Conservation (phyloP, 805 yeast species). For the Sugiyamaella boreocaroliniensis region DNA sequence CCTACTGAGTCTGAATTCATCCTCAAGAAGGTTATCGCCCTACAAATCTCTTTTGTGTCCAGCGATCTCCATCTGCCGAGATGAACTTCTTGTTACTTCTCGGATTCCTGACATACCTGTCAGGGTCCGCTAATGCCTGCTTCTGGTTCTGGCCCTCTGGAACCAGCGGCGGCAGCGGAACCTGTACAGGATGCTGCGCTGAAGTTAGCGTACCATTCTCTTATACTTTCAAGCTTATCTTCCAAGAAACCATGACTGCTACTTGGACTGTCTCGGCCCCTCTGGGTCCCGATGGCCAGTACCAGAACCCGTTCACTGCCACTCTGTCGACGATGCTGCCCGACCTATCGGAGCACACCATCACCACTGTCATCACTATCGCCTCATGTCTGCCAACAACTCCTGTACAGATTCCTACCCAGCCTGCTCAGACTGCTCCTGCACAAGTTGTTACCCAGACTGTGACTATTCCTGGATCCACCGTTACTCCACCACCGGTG, state of each 20-base stretch:
- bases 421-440: constrained; percentile 3
- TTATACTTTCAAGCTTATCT: constrained; percentile 17
- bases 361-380: constrained; percentile 21
- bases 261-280: constrained; percentile 25
- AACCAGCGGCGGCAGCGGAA: constrained; percentile 15
- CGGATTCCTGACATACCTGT: constrained; percentile 11
- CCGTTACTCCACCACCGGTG: not conserved
- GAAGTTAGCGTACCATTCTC: constrained; percentile 21
- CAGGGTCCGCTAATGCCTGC: constrained; percentile 20
- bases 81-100: constrained; percentile 8
- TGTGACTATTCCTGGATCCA: constrained; percentile 7
- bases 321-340: constrained; percentile 33
- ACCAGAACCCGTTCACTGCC: constrained; percentile 17
- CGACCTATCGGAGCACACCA: constrained; percentile 43
- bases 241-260: constrained; percentile 11
- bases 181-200: constrained; percentile 29
- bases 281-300: constrained; percentile 12
- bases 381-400: constrained; percentile 17
- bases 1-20: not conserved
- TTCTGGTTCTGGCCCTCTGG: constrained; percentile 25
- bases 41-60: not conserved
- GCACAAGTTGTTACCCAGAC: not conserved
- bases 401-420: constrained; percentile 13
- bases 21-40: not conserved
- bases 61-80: not conserved